A percentile compares a stretch with the other conserved stretches of the same genome.
Conservation (phyloP, 805 yeast species). For the Zygoascus biomembranicola region DNA sequence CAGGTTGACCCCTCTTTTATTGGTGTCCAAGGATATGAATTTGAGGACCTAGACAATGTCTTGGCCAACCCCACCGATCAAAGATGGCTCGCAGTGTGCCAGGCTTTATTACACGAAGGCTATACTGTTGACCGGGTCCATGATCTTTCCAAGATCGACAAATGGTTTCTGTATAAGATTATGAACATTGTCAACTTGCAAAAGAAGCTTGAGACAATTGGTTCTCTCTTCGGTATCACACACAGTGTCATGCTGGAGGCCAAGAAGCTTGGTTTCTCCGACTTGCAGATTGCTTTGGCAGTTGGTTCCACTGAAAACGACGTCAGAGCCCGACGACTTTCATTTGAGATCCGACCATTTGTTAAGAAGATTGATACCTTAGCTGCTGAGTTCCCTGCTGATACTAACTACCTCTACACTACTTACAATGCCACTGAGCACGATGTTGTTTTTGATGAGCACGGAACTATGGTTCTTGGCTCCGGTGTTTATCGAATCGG, state of each 20-base stretch:
- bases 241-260: conserved; percentile 67
- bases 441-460: conserved; percentile 79
- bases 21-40: conserved; percentile 77
- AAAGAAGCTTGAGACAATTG: conserved; percentile 62
- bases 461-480: conserved; percentile 91
- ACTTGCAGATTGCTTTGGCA: conserved; percentile 79
- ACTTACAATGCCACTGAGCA: conserved; percentile 86
- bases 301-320: conserved; percentile 68
- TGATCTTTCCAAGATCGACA: conserved; percentile 85
- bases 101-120: conserved; percentile 85
- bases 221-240: conserved; percentile 50
- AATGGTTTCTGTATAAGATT: conserved; percentile 90
- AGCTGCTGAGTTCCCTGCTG: conserved; percentile 98
- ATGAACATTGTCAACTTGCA: conserved; percentile 89
- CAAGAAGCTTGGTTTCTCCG: conserved; percentile 91
- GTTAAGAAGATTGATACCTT: conserved; percentile 95
- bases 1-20: conserved; percentile 86
- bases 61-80: conserved; percentile 87
- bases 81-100: conserved; percentile 97
- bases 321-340: conserved; percentile 75
- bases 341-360: conserved; percentile 75
- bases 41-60: conserved; percentile 66
- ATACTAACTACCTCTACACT: conserved; percentile 90
- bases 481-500: conserved; percentile 99
- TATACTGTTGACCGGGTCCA: conserved; percentile 90